Evolutionary conservation across 148 eudicot species (phyloP).

Genomic region (Rheum nobile): DNA sequence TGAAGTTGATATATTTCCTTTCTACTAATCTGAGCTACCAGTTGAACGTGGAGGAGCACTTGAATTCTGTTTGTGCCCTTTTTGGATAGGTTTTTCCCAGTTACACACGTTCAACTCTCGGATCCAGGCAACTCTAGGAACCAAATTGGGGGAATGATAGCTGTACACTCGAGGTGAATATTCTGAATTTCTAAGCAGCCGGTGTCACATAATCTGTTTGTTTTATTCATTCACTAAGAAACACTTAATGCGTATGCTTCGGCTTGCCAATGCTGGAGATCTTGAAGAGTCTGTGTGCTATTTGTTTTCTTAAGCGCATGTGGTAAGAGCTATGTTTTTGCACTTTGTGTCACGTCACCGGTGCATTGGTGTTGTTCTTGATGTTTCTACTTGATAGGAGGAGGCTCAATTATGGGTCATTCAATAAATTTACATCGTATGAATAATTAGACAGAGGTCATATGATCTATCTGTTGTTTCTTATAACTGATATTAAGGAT

Average conservation of each 20-base stretch:
- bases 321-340: not conserved
- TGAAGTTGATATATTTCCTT: not conserved
- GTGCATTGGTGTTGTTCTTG: not conserved
- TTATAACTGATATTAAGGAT: not conserved
- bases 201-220: not conserved
- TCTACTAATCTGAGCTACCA: not conserved
- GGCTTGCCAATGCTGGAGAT: not conserved
- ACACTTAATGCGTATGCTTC: not conserved
- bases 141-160: slow-evolving; percentile 78
- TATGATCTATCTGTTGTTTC: not conserved
- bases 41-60: slow-evolving; percentile 4
- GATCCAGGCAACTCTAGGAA: slow-evolving; percentile 70
- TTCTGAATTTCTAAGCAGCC: not conserved
- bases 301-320: not conserved
- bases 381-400: not conserved
- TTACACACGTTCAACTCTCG: slow-evolving; percentile 74
- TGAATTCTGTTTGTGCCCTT: slow-evolving; percentile 9
- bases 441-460: not conserved
- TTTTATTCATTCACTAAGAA: not conserved
- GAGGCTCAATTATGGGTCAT: not conserved
- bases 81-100: slow-evolving; percentile 61
- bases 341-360: not conserved
- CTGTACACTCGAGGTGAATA: slow-evolving; percentile 72
- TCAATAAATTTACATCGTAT: not conserved
- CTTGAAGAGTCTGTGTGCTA: not conserved